Percentiles rank a stretch among this genome's conserved stretches.
These are phyloP conservation scores for Artemisia annua DNA, from an alignment of 129 eudicot genomes.

Conservation along the genomic window DNA sequence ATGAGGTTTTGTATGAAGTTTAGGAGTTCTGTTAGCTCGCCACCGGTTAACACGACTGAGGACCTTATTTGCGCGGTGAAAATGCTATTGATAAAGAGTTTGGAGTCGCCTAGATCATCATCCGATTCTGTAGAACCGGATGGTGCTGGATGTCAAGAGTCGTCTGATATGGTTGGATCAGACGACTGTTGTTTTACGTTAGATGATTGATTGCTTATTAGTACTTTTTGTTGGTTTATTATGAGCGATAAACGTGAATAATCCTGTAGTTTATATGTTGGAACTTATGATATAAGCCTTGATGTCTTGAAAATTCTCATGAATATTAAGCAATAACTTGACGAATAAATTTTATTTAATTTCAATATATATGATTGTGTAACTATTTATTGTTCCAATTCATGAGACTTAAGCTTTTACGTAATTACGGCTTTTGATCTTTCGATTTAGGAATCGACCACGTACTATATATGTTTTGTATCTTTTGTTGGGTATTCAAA, in stretches of 20 bases:
- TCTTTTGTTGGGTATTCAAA: too few relatives aligned
- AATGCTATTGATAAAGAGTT: constrained; percentile 45
- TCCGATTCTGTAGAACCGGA: constrained; percentile 1
- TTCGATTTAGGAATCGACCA: too few relatives aligned
- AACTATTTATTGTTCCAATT: too few relatives aligned
- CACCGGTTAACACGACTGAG: constrained; percentile 40
- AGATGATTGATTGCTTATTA: constrained; percentile 16
- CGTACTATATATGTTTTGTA: too few relatives aligned
- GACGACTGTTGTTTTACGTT: constrained; percentile 10
- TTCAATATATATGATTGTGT: too few relatives aligned
- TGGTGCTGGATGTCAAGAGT: not conserved
- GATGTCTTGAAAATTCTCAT: not conserved
- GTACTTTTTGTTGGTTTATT: not conserved
- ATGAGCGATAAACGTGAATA: too few relatives aligned
- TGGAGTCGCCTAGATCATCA: constrained; percentile 43
- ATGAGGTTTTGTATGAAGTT: constrained; percentile 51
- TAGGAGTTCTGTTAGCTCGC: constrained; percentile 34
- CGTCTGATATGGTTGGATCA: not conserved
- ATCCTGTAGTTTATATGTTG: not conserved
- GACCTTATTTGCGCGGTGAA: constrained; percentile 52
- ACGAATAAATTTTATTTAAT: too few relatives aligned
- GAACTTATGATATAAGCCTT: constrained; percentile 3
- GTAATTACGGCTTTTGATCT: too few relatives aligned
- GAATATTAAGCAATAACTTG: not conserved
- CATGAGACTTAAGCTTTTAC: too few relatives aligned